These are phyloP conservation scores for Colletotrichum acutatum DNA, from an alignment of 2,329 filamentous ascomycete species.

Conservation along the genomic window DNA sequence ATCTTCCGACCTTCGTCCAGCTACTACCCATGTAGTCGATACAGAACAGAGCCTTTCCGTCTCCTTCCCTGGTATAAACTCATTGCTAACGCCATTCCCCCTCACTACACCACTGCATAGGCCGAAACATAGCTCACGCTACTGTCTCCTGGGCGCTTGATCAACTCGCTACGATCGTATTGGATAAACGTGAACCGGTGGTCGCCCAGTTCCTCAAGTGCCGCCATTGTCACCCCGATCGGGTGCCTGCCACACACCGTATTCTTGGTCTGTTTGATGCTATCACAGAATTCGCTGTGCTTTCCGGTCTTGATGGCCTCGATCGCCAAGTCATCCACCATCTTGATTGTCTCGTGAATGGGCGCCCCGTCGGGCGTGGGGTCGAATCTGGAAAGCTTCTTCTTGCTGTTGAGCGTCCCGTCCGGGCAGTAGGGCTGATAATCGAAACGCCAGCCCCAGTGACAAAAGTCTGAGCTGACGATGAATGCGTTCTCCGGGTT, in stretches of 20 bases:
- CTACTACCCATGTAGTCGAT: no score
- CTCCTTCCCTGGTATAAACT: no score
- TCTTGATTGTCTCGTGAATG: conserved; percentile 87
- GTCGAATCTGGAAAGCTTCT: conserved; percentile 42
- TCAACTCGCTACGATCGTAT: conserved; percentile 82
- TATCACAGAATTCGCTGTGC: conserved; percentile 76
- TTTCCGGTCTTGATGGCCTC: conserved; percentile 82
- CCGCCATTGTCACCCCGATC: conserved; percentile 92
- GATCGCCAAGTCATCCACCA: conserved; percentile 85
- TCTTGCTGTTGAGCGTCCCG: conserved; percentile 52
- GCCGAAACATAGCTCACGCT: conserved; percentile 97
- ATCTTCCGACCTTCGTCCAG: no score
- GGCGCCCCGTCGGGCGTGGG: conserved; percentile 53
- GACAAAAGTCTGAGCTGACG: conserved; percentile 95
- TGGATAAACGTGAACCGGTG: conserved; percentile 79
- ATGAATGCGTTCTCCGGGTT: conserved; percentile 85
- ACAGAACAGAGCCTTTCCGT: no score
- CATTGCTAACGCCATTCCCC: neutral
- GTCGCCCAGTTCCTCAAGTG: conserved; percentile 73
- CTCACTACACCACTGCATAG: conserved; percentile 75
- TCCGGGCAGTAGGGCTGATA: conserved; percentile 80
- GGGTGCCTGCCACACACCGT: conserved; percentile 96
- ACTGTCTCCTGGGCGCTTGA: no score
- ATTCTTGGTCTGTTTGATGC: conserved; percentile 79
- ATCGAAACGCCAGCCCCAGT: conserved; percentile 88